These are phyloP conservation scores for Claviceps pazoutovae DNA, from an alignment of 2,329 filamentous ascomycete species.

Conservation along the genomic window DNA sequence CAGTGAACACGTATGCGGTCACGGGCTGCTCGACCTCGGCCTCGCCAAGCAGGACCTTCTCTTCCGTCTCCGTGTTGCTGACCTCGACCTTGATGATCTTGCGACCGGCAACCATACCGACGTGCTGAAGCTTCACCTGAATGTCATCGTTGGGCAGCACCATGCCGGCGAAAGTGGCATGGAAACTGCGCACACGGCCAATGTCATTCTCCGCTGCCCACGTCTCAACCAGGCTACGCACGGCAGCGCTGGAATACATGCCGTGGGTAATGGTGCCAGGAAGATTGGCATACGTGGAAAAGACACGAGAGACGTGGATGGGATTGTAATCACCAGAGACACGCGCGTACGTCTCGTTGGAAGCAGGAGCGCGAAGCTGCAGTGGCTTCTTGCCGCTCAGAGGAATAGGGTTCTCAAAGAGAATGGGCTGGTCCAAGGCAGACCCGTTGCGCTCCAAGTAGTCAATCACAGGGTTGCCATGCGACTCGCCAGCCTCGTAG, in stretches of 20 bases:
- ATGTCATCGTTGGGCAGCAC: constrained; percentile 93
- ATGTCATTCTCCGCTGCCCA: constrained; percentile 99
- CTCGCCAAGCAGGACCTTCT: constrained; percentile 89
- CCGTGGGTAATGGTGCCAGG: constrained; percentile 97
- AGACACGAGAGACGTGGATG: constrained; percentile 94
- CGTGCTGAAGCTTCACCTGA: constrained; percentile 87
- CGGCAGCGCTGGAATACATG: constrained; percentile 97
- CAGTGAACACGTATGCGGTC: constrained; percentile 94
- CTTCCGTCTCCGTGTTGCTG: constrained; percentile 87
- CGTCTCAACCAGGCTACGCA: constrained; percentile 90
- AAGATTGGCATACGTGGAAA: constrained; percentile 88
- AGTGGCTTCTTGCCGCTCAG: constrained; percentile 85
- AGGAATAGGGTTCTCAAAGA: constrained; percentile 95
- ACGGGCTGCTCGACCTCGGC: constrained; percentile 96
- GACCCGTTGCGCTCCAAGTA: constrained; percentile 86
- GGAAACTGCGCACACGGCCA: constrained; percentile 92
- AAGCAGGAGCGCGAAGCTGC: constrained; percentile 77
- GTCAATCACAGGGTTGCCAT: constrained; percentile 93
- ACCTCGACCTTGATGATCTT: constrained; percentile 99
- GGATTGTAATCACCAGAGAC: constrained; percentile 98
- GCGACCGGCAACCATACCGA: constrained; percentile 93
- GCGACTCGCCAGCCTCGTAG: constrained; percentile 80
- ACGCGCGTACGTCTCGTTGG: constrained; percentile 94
- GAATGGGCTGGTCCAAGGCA: constrained; percentile 87
- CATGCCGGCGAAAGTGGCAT: constrained; percentile 95